Conservation (phyloP, 2,329 filamentous ascomycete genomes). For the Penicillium sclerotigenum region DNA sequence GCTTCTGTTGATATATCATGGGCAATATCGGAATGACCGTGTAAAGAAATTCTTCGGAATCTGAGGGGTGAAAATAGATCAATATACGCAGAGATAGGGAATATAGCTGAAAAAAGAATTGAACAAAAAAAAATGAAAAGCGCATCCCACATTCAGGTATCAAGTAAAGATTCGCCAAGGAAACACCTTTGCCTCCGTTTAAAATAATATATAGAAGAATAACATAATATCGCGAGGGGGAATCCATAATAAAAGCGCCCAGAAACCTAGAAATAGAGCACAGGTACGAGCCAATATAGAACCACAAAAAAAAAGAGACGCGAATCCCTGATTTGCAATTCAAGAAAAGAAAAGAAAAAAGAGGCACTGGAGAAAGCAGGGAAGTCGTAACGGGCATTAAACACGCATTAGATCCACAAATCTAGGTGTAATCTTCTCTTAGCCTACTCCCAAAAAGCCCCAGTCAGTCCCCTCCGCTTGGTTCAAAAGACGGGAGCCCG, state of each 20-base stretch:
- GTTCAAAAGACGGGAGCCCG: constrained; percentile 32
- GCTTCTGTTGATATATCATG: not conserved
- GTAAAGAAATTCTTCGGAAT: not conserved
- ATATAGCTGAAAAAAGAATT: not conserved
- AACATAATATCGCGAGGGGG: constrained; percentile 8
- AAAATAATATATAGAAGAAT: constrained; percentile 12
- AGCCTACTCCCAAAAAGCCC: constrained; percentile 40
- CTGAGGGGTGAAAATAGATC: constrained; percentile 3
- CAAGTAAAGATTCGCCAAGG: constrained; percentile 11
- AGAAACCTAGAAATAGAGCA: constrained; percentile 2
- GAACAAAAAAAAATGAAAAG: not conserved
- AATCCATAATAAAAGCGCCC: constrained; percentile 16
- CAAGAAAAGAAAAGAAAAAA: not conserved
- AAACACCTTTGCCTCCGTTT: constrained; percentile 21
- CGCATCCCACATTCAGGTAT: constrained; percentile 19
- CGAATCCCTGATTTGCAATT: constrained; percentile 6
- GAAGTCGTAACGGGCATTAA: constrained; percentile 26
- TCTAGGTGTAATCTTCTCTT: constrained; percentile 21
- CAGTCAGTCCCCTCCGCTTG: constrained; percentile 42
- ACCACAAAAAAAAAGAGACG: constrained; percentile 9
- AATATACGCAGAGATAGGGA: not conserved
- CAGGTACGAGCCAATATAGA: constrained; percentile 1
- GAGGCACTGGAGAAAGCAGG: constrained; percentile 9
- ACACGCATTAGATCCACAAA: constrained; percentile 12
- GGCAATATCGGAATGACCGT: not conserved